These are phyloP conservation scores for Malus orientalis DNA, from an alignment of 306 rosid genomes.

Conservation along the genomic window DNA sequence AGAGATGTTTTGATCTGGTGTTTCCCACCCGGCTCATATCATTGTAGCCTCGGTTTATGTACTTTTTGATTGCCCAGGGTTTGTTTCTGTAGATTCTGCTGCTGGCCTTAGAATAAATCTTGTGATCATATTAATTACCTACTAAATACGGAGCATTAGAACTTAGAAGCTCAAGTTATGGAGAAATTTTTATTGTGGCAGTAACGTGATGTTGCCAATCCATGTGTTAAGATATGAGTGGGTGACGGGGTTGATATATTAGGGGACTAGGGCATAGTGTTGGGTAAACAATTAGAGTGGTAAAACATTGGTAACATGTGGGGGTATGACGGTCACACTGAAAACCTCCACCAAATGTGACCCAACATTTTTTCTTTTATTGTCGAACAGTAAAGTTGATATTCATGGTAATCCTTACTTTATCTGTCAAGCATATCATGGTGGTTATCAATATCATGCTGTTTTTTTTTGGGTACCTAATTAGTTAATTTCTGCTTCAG, in stretches of 20 bases:
- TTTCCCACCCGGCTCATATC: not conserved
- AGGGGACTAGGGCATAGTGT: not conserved
- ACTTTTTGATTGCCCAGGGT: not conserved
- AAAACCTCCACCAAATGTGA: not conserved
- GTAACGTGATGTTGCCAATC: too few species aligned
- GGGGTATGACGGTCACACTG: too few species aligned
- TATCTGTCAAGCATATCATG: not conserved
- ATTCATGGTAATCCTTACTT: not conserved
- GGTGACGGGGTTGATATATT: too few species aligned
- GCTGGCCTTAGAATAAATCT: not conserved
- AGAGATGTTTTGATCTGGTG: not conserved
- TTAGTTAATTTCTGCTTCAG: constrained; percentile 11
- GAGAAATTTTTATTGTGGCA: too few species aligned
- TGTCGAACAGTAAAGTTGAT: not conserved
- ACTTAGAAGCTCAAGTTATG: too few species aligned
- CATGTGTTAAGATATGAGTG: too few species aligned
- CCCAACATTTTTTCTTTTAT: not conserved
- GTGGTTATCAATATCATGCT: not conserved
- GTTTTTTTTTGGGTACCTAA: not conserved
- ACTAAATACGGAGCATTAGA: not conserved
- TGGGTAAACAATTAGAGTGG: not conserved
- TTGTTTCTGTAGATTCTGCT: not conserved
- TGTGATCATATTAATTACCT: not conserved
- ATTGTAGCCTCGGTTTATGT: not conserved
- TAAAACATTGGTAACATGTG: not conserved